Percentiles rank a stretch among this genome's conserved stretches.
These are phyloP conservation scores for Pezicula rhizophila DNA, from an alignment of 2,329 filamentous ascomycete genomes.

Conservation along the genomic window DNA sequence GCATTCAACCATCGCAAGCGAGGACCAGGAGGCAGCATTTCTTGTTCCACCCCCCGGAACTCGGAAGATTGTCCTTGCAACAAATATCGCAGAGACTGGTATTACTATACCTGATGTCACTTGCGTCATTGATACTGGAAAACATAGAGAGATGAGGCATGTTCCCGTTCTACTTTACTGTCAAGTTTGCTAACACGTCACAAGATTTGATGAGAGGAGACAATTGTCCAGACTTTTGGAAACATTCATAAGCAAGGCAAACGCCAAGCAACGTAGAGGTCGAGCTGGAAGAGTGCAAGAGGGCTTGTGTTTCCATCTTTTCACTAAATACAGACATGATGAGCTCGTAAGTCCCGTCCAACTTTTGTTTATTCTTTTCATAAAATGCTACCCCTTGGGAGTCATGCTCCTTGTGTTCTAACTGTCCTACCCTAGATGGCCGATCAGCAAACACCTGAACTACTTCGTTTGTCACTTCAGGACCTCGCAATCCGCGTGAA, in stretches of 20 bases:
- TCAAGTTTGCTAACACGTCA: constrained; percentile 4
- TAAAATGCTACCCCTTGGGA: neutral
- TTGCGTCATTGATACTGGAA: constrained; percentile 92
- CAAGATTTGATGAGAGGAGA: constrained; percentile 75
- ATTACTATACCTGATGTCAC: constrained; percentile 98
- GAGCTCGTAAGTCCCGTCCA: constrained; percentile 36
- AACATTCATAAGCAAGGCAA: constrained; percentile 90
- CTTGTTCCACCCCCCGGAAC: constrained; percentile 73
- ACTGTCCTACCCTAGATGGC: constrained; percentile 46
- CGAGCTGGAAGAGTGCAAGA: constrained; percentile 93
- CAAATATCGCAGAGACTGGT: constrained; percentile 97
- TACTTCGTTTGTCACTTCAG: constrained; percentile 88
- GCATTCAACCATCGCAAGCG: constrained; percentile 90
- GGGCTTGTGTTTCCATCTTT: constrained; percentile 91
- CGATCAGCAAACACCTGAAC: constrained; percentile 93
- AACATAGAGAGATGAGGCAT: constrained; percentile 87
- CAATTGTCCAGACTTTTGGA: constrained; percentile 89
- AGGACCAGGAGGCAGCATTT: constrained; percentile 94
- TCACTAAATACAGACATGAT: constrained; percentile 86
- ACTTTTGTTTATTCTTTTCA: neutral
- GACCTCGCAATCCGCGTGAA: constrained; percentile 95
- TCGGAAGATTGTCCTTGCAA: constrained; percentile 91
- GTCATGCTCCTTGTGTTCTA: neutral
- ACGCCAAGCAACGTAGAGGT: constrained; percentile 90
- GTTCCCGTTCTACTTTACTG: neutral